Evolutionary conservation across 169 alveolate species (phyloP).

Genomic region (Plasmodium gonderi): DNA sequence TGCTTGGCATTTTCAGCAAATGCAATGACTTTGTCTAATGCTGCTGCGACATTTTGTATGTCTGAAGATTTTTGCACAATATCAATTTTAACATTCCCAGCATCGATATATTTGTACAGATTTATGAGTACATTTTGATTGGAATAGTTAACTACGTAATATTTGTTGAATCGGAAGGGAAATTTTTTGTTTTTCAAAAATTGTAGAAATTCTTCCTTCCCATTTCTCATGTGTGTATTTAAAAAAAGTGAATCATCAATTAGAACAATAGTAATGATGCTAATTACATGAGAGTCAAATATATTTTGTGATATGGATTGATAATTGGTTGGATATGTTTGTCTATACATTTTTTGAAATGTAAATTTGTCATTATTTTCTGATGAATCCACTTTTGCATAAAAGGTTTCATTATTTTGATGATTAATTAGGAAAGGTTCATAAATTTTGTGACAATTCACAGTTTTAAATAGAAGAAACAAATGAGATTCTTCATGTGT

Average conservation of each 20-base stretch:
- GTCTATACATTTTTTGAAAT: constrained; percentile 55
- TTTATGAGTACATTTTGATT: constrained; percentile 21
- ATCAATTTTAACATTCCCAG: constrained; percentile 7
- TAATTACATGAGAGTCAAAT: constrained; percentile 20
- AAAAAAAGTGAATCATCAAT: constrained; percentile 36
- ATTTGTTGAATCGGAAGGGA: constrained; percentile 13
- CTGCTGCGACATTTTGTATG: constrained; percentile 8
- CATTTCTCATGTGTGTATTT: background rate
- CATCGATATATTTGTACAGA: constrained; percentile 8
- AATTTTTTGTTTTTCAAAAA: background rate
- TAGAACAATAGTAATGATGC: constrained; percentile 37
- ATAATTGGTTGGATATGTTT: constrained; percentile 16
- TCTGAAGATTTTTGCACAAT: constrained; percentile 46
- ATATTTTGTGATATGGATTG: constrained; percentile 37
- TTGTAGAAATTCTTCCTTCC: background rate
- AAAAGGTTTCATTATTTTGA: constrained; percentile 44
- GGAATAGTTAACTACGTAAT: constrained; percentile 31
- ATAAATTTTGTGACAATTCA: constrained; percentile 33
- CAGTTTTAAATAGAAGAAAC: constrained; percentile 47
- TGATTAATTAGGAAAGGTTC: constrained; percentile 31
- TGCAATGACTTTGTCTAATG: constrained; percentile 29
- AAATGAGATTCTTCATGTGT: constrained; percentile 40
- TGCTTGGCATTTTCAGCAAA: constrained; percentile 34
- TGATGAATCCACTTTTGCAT: constrained; percentile 16
- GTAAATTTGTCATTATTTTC: constrained; percentile 24